A percentile compares a stretch with the other conserved stretches of the same genome.
Conservation (phyloP, 2,329 filamentous ascomycete genomes). For the Botrytis cinerea region DNA sequence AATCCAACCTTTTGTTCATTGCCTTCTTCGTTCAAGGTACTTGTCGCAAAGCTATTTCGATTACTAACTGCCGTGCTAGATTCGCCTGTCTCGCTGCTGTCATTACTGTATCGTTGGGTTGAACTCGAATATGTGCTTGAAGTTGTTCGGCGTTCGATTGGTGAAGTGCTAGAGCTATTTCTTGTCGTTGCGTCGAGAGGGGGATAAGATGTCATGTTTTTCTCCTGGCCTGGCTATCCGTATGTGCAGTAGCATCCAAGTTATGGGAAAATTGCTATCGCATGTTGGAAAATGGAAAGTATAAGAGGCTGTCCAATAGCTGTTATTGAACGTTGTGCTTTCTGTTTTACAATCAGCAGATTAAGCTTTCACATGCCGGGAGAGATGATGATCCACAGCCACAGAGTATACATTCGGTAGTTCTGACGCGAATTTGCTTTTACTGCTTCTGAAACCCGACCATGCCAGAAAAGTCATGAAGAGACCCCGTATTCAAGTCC, state of each 20-base stretch:
- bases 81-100: slow-evolving; percentile 49
- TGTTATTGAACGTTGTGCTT: slow-evolving; percentile 3
- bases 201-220: slow-evolving; percentile 36
- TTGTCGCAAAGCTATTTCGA: slow-evolving; percentile 31
- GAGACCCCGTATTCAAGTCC: slow-evolving; percentile 5
- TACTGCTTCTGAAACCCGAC: slow-evolving; percentile 10
- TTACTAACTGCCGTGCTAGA: slow-evolving; percentile 46
- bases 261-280: slow-evolving; percentile 18
- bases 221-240: slow-evolving; percentile 27
- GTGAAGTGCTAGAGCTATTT: slow-evolving; percentile 36
- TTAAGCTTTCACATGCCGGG: slow-evolving; percentile 17
- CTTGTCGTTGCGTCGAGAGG: slow-evolving; percentile 25
- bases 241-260: slow-evolving; percentile 25
- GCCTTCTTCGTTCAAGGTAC: slow-evolving; percentile 20
- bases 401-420: slow-evolving; percentile 4
- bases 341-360: slow-evolving; percentile 6
- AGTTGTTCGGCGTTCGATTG: slow-evolving; percentile 32
- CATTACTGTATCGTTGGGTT: slow-evolving; percentile 41
- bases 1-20: slow-evolving; percentile 19
- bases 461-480: slow-evolving; percentile 10
- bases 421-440: slow-evolving; percentile 14
- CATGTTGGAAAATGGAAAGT: slow-evolving; percentile 24
- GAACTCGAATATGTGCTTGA: slow-evolving; percentile 33
- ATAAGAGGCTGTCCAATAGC: neutral
- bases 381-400: slow-evolving; percentile 14